These are phyloP conservation scores for Phalaenopsis aphrodite DNA, from an alignment of 106 monocot species.

Conservation along the genomic window DNA sequence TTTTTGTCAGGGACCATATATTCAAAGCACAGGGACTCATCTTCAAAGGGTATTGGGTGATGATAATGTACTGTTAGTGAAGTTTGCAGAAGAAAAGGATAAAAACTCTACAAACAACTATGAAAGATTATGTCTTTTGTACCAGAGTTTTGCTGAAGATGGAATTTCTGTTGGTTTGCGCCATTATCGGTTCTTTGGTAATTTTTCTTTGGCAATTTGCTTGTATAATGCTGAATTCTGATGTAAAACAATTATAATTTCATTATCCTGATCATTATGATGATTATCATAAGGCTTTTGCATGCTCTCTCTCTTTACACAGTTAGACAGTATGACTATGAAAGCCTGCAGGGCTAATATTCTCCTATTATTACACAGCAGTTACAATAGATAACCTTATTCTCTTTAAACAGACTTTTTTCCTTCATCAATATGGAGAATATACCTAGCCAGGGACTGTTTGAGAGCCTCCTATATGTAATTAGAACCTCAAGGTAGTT, in stretches of 20 bases:
- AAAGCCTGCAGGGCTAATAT: neutral
- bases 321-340: neutral
- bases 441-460: too few species aligned
- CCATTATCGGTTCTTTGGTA: constrained; percentile 63
- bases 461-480: too few species aligned
- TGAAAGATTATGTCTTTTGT: constrained; percentile 5
- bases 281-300: neutral
- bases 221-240: constrained; percentile 1
- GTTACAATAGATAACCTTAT: neutral
- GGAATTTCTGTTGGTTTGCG: constrained; percentile 59
- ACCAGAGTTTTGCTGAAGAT: constrained; percentile 43
- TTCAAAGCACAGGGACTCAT: constrained; percentile 49
- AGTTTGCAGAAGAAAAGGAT: constrained; percentile 30
- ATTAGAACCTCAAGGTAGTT: too few species aligned
- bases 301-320: neutral
- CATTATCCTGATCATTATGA: neutral
- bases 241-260: neutral
- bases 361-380: neutral
- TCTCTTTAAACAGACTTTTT: neutral
- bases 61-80: constrained; percentile 69
- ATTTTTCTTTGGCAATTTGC: constrained; percentile 1
- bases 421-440: too few species aligned
- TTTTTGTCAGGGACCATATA: constrained; percentile 51
- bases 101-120: neutral
- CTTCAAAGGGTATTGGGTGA: constrained; percentile 61